Evolutionary conservation across 805 yeast species (phyloP), one percentile per base, ranked within the genome.

Genomic region (Maudiozyma barnettii): DNA sequence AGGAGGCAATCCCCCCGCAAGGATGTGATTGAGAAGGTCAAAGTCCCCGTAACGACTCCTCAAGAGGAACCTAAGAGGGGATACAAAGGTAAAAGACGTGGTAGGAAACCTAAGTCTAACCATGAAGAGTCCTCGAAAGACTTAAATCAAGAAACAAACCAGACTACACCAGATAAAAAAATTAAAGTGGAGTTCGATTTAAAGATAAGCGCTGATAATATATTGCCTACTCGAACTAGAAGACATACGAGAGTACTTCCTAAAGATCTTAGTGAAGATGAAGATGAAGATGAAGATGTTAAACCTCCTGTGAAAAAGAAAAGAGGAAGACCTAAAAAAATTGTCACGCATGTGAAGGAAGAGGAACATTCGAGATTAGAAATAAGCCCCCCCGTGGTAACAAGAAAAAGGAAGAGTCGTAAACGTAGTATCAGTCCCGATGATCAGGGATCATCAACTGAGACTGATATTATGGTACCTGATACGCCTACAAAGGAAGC

Each of bases 401-500:
- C 18, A 21, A 5, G 22, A 9, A 21, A 19, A 21, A 37, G 40
- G 21, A 19, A 37, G 20, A 37, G 5, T 14, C 2, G 7, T 13
- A 37, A 5, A 37, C 18, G 22, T 2, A 37, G 20, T 19, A 19
- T 35, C 13, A 16, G 38, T 35, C 38, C 40, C 5, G 40, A 21
- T 7, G 19, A 1, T 10, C 12, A 14, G 19, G 19, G 19, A 37
- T 37, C 14, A 37, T 37, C 43, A 29, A 13, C 45, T 14, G 35
- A 26, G 21, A 8, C 35, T 26, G 35, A 19, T 23, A 5, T 12
- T 26, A 26, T 13, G 23, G 21, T 7, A 26, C 45, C 41, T 3
- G 31, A n/a, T 1, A 45, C 49, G 3, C 46, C 51, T 16, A 59
- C 52, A 29, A 54, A 47, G n/a, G 38, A 45, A 13, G 40, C 40